Conservation (phyloP, 805 yeast species). For the Pichia californica region DNA sequence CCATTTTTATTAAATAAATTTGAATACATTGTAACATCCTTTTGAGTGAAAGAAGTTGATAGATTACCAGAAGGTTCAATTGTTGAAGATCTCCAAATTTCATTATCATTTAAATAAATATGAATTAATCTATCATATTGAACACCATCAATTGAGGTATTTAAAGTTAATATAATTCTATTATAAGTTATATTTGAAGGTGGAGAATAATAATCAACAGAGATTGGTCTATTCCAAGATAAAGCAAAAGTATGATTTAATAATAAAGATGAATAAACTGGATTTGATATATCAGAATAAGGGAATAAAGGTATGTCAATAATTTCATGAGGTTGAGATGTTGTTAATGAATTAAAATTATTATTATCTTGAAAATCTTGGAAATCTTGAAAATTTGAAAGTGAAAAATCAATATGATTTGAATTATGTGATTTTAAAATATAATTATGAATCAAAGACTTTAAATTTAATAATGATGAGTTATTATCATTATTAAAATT, state of each 20-base stretch:
- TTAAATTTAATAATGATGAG: too few species aligned
- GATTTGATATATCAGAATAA: slow-evolving; percentile 16
- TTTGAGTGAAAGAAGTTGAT: slow-evolving; percentile 44
- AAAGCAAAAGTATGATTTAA: slow-evolving; percentile 47
- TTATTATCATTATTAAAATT: too few species aligned
- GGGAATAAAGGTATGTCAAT: slow-evolving; percentile 28
- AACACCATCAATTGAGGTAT: slow-evolving; percentile 48
- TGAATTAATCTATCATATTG: slow-evolving; percentile 65
- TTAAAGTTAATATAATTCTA: slow-evolving; percentile 46
- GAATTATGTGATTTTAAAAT: too few species aligned
- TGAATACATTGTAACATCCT: slow-evolving; percentile 58
- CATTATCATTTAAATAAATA: slow-evolving; percentile 53
- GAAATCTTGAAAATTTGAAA: slow-evolving; percentile 3
- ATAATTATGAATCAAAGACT: too few species aligned
- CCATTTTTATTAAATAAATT: slow-evolving; percentile 40
- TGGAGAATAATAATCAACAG: slow-evolving; percentile 38
- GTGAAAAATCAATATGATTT: neutral
- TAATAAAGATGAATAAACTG: slow-evolving; percentile 36
- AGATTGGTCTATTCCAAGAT: slow-evolving; percentile 55
- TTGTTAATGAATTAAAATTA: neutral
- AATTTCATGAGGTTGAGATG: slow-evolving; percentile 20
- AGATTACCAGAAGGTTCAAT: slow-evolving; percentile 61
- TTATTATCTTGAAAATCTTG: neutral
- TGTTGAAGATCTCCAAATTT: slow-evolving; percentile 81
- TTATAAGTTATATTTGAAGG: slow-evolving; percentile 37